These are phyloP conservation scores for Podila horticola DNA, from an alignment of 192 early-diverging fungal genomes.

Conservation along the genomic window DNA sequence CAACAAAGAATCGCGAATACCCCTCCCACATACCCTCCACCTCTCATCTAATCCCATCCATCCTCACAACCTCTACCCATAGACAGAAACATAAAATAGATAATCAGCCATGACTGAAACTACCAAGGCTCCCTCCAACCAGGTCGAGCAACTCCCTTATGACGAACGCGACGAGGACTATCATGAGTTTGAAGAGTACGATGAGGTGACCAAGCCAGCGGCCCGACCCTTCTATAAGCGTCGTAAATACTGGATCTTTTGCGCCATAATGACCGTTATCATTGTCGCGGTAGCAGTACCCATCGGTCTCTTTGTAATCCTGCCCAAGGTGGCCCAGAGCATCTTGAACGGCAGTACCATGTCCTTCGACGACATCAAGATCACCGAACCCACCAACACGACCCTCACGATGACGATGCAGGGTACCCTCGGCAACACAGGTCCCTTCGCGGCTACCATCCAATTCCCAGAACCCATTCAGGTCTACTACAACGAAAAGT, in stretches of 20 bases:
- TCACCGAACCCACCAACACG: constrained; percentile 48
- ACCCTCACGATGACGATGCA: constrained; percentile 39
- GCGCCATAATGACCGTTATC: constrained; percentile 58
- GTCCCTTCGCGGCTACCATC: constrained; percentile 60
- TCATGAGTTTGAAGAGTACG: constrained; percentile 51
- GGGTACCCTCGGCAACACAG: constrained; percentile 44
- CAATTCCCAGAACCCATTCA: constrained; percentile 60
- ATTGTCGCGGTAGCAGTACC: constrained; percentile 58
- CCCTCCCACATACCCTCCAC: neutral
- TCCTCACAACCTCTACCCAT: neutral
- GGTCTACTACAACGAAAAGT: constrained; percentile 55
- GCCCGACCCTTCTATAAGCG: constrained; percentile 58
- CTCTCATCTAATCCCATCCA: neutral
- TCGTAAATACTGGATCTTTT: constrained; percentile 65
- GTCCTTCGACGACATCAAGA: constrained; percentile 45
- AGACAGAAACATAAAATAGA: neutral
- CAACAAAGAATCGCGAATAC: constrained; percentile 4
- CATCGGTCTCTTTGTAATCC: constrained; percentile 60
- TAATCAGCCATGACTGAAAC: constrained; percentile 14
- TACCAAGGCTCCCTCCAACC: constrained; percentile 27
- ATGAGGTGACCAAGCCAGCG: constrained; percentile 50
- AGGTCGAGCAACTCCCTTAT: constrained; percentile 49
- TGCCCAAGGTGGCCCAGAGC: constrained; percentile 63
- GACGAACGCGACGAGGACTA: constrained; percentile 48
- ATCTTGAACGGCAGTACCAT: constrained; percentile 57